A percentile compares a stretch with the other conserved stretches of the same genome.
phyloP scores from a whole-genome alignment of 225 moss, liverwort and hornwort genomes.

The Climacium dendroides region DNA sequence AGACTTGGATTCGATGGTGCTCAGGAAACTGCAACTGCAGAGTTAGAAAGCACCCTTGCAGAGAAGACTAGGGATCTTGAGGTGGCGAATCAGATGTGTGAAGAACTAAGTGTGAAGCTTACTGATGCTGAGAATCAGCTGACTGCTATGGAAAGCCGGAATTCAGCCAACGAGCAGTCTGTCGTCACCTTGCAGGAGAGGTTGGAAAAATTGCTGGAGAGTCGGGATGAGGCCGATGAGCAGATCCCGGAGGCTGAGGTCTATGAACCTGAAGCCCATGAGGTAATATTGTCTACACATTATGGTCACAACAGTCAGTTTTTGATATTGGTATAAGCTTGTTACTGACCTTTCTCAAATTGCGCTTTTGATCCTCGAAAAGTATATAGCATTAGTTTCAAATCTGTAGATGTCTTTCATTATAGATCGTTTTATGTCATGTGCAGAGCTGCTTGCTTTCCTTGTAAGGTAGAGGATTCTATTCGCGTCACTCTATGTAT shows the following conservation, averaged over 20 bases:
- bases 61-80: conserved; percentile 35
- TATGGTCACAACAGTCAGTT: neutral
- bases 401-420: neutral
- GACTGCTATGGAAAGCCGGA: conserved; percentile 29
- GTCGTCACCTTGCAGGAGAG: conserved; percentile 54
- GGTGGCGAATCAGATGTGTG: conserved; percentile 38
- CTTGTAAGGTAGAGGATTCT: neutral
- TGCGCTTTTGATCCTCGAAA: neutral
- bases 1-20: neutral
- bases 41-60: conserved; percentile 15
- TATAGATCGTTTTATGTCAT: neutral
- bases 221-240: conserved; percentile 8
- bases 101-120: conserved; percentile 48
- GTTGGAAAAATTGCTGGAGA: conserved; percentile 25
- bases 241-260: conserved; percentile 8
- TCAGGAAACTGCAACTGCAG: neutral
- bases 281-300: neutral
- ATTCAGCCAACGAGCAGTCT: conserved; percentile 61
- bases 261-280: neutral
- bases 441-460: neutral
- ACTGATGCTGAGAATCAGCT: conserved; percentile 39
- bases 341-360: neutral
- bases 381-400: neutral
- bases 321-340: neutral
- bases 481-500: neutral